Conservation (phyloP, 345 rosid genomes). For the Turritis glabra region DNA sequence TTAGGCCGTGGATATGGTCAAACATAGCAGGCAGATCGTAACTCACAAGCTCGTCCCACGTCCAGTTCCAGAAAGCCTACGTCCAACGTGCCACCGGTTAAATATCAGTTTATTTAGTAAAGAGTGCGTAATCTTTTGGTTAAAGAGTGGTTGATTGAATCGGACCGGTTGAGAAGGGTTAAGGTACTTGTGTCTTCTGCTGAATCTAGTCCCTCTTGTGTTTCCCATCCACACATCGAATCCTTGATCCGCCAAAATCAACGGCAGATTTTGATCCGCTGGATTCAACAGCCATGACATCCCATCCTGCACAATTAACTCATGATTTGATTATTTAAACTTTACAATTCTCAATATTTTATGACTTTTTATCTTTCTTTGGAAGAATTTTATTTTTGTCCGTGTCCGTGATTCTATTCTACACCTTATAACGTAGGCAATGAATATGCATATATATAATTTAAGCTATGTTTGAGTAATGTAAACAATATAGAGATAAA, state of each 20-base stretch:
- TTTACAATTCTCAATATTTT: background rate
- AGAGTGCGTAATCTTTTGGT: background rate
- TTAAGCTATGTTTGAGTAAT: background rate
- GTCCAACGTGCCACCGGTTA: conserved; percentile 5
- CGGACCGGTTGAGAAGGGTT: conserved; percentile 49
- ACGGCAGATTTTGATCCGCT: conserved; percentile 76
- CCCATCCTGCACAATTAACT: conserved; percentile 64
- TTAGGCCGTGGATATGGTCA: conserved; percentile 51
- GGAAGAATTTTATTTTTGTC: background rate
- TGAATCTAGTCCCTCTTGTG: conserved; percentile 78
- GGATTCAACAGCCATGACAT: conserved; percentile 86
- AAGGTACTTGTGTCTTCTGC: conserved; percentile 64
- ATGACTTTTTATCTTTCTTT: background rate
- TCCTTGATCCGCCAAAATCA: conserved; percentile 86
- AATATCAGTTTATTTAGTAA: background rate
- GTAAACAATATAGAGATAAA: background rate
- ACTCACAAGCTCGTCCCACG: conserved; percentile 85
- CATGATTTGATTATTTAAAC: background rate
- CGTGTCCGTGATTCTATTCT: background rate
- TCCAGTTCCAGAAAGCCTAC: conserved; percentile 90
- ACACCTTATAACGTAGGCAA: background rate
- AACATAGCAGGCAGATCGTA: conserved; percentile 79
- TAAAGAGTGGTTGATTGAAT: background rate
- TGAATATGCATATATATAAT: background rate
- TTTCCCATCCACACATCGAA: conserved; percentile 95